Evolutionary conservation across 192 early-diverging fungal genomes (phyloP).

Genomic region (Mortierella hygrophila): DNA sequence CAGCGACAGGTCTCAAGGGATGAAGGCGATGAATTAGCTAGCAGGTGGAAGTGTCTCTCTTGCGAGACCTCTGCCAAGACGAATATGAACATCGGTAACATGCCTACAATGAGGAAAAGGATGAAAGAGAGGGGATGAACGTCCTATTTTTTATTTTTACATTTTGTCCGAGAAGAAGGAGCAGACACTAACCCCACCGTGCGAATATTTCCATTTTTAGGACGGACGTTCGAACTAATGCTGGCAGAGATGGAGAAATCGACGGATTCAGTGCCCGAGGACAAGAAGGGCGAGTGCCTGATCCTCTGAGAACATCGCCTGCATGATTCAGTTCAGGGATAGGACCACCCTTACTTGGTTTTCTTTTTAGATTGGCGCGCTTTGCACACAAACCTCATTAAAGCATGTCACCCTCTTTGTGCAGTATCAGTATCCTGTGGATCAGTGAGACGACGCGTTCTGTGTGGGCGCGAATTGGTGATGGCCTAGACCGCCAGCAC

Average conservation of each 20-base stretch:
- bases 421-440: too few species aligned
- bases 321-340: not conserved
- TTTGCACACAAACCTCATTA: too few species aligned
- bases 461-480: too few species aligned
- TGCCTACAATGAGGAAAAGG: not conserved
- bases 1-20: conserved; percentile 81
- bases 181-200: not conserved
- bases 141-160: not conserved
- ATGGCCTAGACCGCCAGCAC: too few species aligned
- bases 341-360: not conserved
- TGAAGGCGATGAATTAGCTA: conserved; percentile 84
- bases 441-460: too few species aligned
- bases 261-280: conserved; percentile 64
- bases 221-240: conserved; percentile 83
- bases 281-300: conserved; percentile 67
- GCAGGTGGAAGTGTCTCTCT: conserved; percentile 87
- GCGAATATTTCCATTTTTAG: conserved; percentile 24
- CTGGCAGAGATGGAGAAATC: conserved; percentile 87
- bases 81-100: conserved; percentile 85
- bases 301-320: conserved; percentile 43
- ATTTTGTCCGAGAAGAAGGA: not conserved
- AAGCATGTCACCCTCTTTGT: too few species aligned
- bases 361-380: not conserved
- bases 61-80: conserved; percentile 95
- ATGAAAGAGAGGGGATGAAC: not conserved